Conservation (phyloP, 2,329 filamentous ascomycete species). For the Colletotrichum kahawae region DNA sequence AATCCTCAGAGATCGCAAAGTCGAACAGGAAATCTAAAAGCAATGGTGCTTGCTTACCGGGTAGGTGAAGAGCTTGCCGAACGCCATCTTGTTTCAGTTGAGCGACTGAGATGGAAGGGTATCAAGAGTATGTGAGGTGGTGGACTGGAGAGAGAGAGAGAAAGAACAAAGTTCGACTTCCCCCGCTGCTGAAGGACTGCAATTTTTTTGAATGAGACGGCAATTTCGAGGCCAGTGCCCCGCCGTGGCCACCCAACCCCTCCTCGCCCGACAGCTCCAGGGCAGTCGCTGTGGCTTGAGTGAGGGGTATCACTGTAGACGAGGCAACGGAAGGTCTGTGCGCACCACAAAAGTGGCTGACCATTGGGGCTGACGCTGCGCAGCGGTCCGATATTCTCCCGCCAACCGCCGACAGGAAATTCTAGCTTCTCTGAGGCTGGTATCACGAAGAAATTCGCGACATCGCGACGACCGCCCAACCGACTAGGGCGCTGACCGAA, state of each 20-base stretch:
- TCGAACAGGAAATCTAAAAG: not conserved
- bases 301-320: not conserved
- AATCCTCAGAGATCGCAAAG: not conserved
- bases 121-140: constrained; percentile 27
- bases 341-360: not conserved
- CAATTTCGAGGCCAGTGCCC: constrained; percentile 17
- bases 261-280: constrained; percentile 2
- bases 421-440: not conserved
- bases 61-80: constrained; percentile 96
- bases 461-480: constrained; percentile 9
- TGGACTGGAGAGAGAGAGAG: constrained; percentile 27
- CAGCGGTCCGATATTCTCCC: not conserved
- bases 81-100: constrained; percentile 74
- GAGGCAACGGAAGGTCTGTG: not conserved
- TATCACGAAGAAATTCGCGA: not conserved
- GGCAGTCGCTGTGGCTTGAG: not conserved
- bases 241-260: not conserved
- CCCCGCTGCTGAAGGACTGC: constrained; percentile 9
- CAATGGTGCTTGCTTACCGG: constrained; percentile 59
- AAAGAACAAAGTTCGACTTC: constrained; percentile 24
- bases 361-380: not conserved
- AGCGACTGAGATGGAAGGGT: constrained; percentile 28
- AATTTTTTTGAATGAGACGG: constrained; percentile 23
- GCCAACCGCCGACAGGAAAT: constrained; percentile 12
- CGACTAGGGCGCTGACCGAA: constrained; percentile 10